Evolutionary conservation across 1,139 yeast species (phyloP).

Genomic region (Debaryomyces singareniensis): DNA sequence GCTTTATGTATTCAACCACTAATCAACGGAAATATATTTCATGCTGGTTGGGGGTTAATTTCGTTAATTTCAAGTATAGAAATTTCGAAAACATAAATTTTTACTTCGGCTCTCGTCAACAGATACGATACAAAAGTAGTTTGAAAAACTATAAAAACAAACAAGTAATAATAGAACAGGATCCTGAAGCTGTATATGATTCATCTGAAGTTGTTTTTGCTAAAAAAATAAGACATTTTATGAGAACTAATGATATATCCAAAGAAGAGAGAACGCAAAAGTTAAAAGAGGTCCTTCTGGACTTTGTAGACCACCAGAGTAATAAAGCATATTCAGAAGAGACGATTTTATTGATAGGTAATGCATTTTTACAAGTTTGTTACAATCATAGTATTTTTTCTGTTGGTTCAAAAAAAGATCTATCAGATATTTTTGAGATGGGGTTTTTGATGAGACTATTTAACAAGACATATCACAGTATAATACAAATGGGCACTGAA

Average conservation of each 20-base stretch:
- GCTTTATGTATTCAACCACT: too few relatives aligned
- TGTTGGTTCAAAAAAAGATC: not conserved
- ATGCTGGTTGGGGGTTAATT: too few relatives aligned
- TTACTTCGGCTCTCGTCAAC: too few relatives aligned
- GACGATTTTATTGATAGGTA: conserved; percentile 14
- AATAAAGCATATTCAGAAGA: conserved; percentile 5
- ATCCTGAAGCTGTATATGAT: too few relatives aligned
- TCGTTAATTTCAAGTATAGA: too few relatives aligned
- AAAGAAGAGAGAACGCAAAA: conserved; percentile 13
- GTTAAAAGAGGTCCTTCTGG: conserved; percentile 16
- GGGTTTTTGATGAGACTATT: conserved; percentile 13
- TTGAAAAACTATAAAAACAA: too few relatives aligned
- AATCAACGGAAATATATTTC: too few relatives aligned
- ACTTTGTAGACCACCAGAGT: conserved; percentile 9
- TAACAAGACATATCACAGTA: conserved; percentile 12
- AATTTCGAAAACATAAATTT: too few relatives aligned
- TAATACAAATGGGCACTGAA: too few relatives aligned
- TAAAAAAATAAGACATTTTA: conserved; percentile 21
- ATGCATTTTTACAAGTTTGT: conserved; percentile 15
- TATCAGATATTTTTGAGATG: conserved; percentile 4
- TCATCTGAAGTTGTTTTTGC: too few relatives aligned
- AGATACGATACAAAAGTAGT: too few relatives aligned
- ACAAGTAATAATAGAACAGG: too few relatives aligned
- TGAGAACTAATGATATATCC: conserved; percentile 24
- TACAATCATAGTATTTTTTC: conserved; percentile 7